Conservation (phyloP, 768 basidiomycete genomes). For the Suillus weaverae region DNA sequence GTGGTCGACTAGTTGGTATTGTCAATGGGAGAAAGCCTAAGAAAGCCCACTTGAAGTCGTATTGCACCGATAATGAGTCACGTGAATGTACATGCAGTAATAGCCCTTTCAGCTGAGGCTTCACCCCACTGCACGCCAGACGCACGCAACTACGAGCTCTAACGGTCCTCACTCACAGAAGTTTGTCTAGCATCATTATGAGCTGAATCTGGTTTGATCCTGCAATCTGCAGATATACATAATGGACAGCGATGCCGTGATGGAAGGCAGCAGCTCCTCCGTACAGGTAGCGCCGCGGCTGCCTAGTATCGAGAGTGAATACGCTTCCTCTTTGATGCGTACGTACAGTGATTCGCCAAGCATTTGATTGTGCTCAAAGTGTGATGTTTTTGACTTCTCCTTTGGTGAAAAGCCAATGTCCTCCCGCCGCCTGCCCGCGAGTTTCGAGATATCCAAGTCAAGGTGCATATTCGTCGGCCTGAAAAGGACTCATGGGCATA, state of each 20-base stretch:
- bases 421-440: slow-evolving; percentile 40
- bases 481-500: slow-evolving; percentile 83
- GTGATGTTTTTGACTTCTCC: neutral
- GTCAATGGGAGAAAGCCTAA: neutral
- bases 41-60: neutral
- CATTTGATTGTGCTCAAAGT: neutral
- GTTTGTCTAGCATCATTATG: neutral
- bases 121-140: slow-evolving; percentile 1
- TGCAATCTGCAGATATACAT: slow-evolving; percentile 28
- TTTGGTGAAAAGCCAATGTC: slow-evolving; percentile 4
- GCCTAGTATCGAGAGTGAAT: slow-evolving; percentile 2
- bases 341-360: neutral
- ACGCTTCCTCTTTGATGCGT: slow-evolving; percentile 3
- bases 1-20: neutral
- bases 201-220: neutral
- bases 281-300: slow-evolving; percentile 16
- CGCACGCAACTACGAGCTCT: neutral
- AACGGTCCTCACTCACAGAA: neutral
- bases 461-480: slow-evolving; percentile 79
- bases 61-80: neutral
- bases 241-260: slow-evolving; percentile 35
- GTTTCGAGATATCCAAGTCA: slow-evolving; percentile 79
- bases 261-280: slow-evolving; percentile 23
- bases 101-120: neutral
- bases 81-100: neutral